Evolutionary conservation across 1,284 basidiomycete genomes (phyloP).

Genomic region (Malassezia slooffiae): DNA sequence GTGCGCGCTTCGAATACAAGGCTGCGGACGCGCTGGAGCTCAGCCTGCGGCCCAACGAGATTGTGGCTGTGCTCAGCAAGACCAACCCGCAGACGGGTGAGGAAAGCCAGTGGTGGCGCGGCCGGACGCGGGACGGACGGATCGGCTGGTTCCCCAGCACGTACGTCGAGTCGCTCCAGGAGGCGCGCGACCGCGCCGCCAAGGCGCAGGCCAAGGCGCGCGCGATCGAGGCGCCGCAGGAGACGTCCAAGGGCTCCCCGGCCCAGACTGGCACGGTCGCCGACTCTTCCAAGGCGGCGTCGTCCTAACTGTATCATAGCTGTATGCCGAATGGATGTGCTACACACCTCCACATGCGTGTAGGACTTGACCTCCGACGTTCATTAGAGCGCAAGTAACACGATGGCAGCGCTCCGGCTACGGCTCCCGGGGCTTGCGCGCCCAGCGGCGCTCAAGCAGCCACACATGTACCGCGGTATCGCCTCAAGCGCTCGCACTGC

Average conservation of each 20-base stretch:
- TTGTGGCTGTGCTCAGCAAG: conserved; percentile 77
- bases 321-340: no score
- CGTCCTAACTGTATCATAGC: conserved; percentile 2
- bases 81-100: conserved; percentile 53
- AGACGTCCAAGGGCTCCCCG: no score
- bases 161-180: conserved; percentile 44
- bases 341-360: no score
- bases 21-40: conserved; percentile 60
- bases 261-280: background rate
- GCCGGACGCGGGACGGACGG: conserved; percentile 79
- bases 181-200: conserved; percentile 34
- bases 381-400: no score
- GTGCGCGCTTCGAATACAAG: conserved; percentile 69
- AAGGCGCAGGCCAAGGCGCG: conserved; percentile 14
- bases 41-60: conserved; percentile 73
- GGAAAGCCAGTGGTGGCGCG: conserved; percentile 88
- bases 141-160: conserved; percentile 91
- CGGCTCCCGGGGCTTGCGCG: no score
- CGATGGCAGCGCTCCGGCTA: no score
- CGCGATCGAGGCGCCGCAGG: conserved; percentile 9
- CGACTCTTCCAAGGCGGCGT: background rate
- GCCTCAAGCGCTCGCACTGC: no score
- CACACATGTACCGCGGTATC: no score
- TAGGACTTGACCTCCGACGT: no score
- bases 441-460: no score